Conservation (phyloP, 2,329 filamentous ascomycete genomes). For the Phialophora macrospora region DNA sequence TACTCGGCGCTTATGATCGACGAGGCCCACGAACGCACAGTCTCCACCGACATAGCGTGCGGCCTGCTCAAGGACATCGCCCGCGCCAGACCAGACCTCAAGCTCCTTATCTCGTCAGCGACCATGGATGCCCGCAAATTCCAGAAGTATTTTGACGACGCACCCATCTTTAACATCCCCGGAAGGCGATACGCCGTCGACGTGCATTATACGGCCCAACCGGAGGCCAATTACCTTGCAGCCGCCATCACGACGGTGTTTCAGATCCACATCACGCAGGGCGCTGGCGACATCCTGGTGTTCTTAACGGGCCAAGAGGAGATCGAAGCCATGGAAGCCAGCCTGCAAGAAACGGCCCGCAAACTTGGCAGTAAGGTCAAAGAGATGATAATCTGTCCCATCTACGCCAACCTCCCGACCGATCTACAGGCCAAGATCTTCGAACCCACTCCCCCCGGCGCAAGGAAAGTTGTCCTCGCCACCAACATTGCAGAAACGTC, state of each 20-base stretch:
- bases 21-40: slow-evolving; percentile 92
- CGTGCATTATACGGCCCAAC: slow-evolving; percentile 86
- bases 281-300: slow-evolving; percentile 84
- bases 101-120: slow-evolving; percentile 88
- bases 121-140: slow-evolving; percentile 96
- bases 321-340: slow-evolving; percentile 84
- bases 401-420: slow-evolving; percentile 90
- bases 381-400: slow-evolving; percentile 87
- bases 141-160: slow-evolving; percentile 86
- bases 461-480: slow-evolving; percentile 88
- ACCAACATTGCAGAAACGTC: slow-evolving; percentile 98
- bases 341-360: slow-evolving; percentile 80
- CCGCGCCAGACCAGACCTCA: slow-evolving; percentile 80
- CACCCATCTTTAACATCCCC: slow-evolving; percentile 92
- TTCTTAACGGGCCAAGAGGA: slow-evolving; percentile 97
- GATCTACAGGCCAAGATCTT: slow-evolving; percentile 94
- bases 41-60: slow-evolving; percentile 88
- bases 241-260: slow-evolving; percentile 93
- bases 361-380: slow-evolving; percentile 84
- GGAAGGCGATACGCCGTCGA: slow-evolving; percentile 88
- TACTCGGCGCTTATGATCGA: slow-evolving; percentile 96
- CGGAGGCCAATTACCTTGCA: slow-evolving; percentile 90
- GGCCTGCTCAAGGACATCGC: slow-evolving; percentile 88
- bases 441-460: slow-evolving; percentile 82
- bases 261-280: slow-evolving; percentile 89